Evolutionary conservation across 495 filamentous ascomycete species (phyloP), one percentile per base, ranked within the genome.

Genomic region (Pseudoneurospora amorphoporcata): DNA sequence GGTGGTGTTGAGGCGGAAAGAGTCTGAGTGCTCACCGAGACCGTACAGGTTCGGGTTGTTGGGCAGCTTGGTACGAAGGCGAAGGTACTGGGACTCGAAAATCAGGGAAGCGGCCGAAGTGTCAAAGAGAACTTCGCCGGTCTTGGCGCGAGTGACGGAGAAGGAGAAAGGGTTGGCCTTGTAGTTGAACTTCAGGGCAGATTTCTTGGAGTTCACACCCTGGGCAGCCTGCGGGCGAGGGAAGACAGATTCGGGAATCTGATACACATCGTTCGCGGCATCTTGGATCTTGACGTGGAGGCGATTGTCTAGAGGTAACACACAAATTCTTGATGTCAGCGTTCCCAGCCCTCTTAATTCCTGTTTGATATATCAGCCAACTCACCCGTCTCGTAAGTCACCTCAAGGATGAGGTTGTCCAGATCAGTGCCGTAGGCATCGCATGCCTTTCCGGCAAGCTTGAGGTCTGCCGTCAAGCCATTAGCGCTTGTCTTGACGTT

Each of bases 241-340:
- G 17, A 97, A 79, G 19, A 93, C 89, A 4, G 85, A 87, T 29
- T 90, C 86, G 16, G 93, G 92, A 23, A 97, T 88, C 79, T 95
- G 91, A 76, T 94, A 97, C 29, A 92, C 88, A 69, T 88, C 83
- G 70, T 92, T 88, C n/a, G 85, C 88, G 35, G 87, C 83, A 80
- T 96, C 93, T 72, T 91, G 88, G 72, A 97, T 94, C 77, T 92
- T 89, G 74, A 96, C 90, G 80, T 95, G 93, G 10, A 96, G 88
- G 19, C 93, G 90, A 37, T 86, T 84, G 45, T 91, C 92, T 94
- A 23, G 23, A 23, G 23, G 23, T 23, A 45, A 65, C 53, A 17
- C 53, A 3, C 1, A 12, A 4, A 2, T 35, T 17, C 14, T 2
- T 35, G 1, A 10, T 61, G 42, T 71, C 16, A 72, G 39, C 41